A percentile compares a stretch with the other conserved stretches of the same genome.
Evolutionary conservation across 331 rosid species (phyloP).

Genomic region (Malus hybrid): DNA sequence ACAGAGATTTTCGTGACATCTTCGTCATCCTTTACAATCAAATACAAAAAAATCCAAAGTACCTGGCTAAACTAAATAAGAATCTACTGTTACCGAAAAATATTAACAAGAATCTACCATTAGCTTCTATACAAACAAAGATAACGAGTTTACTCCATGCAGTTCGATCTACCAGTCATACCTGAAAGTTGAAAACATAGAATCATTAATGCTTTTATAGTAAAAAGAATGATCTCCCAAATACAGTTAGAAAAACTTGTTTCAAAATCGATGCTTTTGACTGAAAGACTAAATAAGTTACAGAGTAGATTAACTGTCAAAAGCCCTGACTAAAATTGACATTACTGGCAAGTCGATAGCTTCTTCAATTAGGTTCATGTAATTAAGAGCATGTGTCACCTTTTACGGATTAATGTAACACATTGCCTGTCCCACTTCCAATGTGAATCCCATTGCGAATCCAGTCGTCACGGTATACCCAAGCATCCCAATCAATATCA

Average conservation of each 20-base stretch:
- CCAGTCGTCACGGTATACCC: conserved; percentile 88
- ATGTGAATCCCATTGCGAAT: conserved; percentile 58
- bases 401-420: conserved; percentile 69
- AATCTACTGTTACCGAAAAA: too few species aligned
- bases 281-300: not conserved
- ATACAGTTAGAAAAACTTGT: not conserved
- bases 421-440: conserved; percentile 84
- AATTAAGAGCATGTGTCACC: not conserved
- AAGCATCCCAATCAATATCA: conserved; percentile 79
- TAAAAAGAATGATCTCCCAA: not conserved
- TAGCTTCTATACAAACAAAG: not conserved
- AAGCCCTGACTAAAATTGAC: too few species aligned
- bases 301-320: too few species aligned
- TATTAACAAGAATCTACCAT: not conserved
- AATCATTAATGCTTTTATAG: not conserved
- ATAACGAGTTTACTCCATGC: not conserved
- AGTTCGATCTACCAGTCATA: not conserved
- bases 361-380: not conserved
- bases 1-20: not conserved
- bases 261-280: not conserved
- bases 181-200: not conserved
- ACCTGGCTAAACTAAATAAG: not conserved
- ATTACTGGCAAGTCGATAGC: too few species aligned
- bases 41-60: not conserved
- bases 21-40: not conserved